Conservation (phyloP, 768 basidiomycete species). For the Cystoderma amianthinum region DNA sequence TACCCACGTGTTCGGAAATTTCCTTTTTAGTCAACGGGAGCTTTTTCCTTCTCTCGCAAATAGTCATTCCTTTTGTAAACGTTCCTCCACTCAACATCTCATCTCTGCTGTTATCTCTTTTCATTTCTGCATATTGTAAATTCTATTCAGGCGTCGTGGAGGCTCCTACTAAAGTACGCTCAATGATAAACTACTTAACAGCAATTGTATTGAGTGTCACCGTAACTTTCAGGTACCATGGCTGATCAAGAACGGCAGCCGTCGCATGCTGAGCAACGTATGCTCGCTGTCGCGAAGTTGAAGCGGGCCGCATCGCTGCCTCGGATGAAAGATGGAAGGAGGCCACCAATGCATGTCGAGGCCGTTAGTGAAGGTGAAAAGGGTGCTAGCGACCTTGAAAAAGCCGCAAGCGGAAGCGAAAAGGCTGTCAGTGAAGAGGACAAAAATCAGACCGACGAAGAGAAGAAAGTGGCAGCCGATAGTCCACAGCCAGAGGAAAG, state of each 20-base stretch:
- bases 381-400: slow-evolving; percentile 9
- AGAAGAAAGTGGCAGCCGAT: slow-evolving; percentile 11
- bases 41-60: no score
- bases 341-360: slow-evolving; percentile 82
- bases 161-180: no score
- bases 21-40: no score
- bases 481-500: slow-evolving; percentile 6
- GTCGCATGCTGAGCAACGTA: slow-evolving; percentile 66
- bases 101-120: background rate
- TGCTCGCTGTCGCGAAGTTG: slow-evolving; percentile 82
- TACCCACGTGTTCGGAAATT: no score
- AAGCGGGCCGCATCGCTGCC: slow-evolving; percentile 90
- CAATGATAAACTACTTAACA: slow-evolving; percentile 4
- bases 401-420: background rate
- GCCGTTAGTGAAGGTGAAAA: slow-evolving; percentile 81
- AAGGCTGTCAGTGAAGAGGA: slow-evolving; percentile 4
- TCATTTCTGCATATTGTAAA: no score
- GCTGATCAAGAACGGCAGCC: slow-evolving; percentile 42
- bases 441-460: slow-evolving; percentile 7
- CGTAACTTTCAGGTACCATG: slow-evolving; percentile 29
- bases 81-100: background rate
- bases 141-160: no score
- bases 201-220: slow-evolving; percentile 9
- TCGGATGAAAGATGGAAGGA: slow-evolving; percentile 83
- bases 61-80: no score